A percentile compares a stretch with the other conserved stretches of the same genome.
Evolutionary conservation across 306 rosid genomes (phyloP).

Genomic region (Trichosanthes cucumerina): DNA sequence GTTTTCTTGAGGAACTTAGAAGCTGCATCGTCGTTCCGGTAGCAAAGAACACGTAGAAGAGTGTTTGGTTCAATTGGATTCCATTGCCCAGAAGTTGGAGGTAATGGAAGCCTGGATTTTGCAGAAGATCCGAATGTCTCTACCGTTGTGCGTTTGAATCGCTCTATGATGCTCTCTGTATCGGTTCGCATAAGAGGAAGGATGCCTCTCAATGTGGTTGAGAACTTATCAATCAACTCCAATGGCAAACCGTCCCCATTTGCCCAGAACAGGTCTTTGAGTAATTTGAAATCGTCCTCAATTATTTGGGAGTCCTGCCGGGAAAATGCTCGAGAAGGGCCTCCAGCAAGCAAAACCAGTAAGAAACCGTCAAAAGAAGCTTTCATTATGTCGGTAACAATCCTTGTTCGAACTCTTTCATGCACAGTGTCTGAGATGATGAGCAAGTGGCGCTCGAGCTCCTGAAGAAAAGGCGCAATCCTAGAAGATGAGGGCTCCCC

Average conservation of each 20-base stretch:
- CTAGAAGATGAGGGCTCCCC: conserved; percentile 76
- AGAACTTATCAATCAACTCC: conserved; percentile 71
- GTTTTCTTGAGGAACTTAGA: conserved; percentile 79
- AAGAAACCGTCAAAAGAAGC: conserved; percentile 95
- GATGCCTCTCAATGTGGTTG: conserved; percentile 52
- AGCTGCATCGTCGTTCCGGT: conserved; percentile 78
- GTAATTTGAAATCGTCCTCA: conserved; percentile 75
- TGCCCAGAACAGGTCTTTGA: conserved; percentile 82
- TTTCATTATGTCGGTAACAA: conserved; percentile 79
- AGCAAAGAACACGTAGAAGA: conserved; percentile 73
- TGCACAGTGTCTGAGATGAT: conserved; percentile 58
- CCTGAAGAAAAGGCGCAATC: conserved; percentile 69
- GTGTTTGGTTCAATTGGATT: conserved; percentile 87
- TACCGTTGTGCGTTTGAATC: conserved; percentile 55
- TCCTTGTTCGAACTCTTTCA: conserved; percentile 75
- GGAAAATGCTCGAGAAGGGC: conserved; percentile 79
- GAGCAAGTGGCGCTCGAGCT: conserved; percentile 60
- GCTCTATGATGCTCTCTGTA: conserved; percentile 67
- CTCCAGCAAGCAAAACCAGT: conserved; percentile 94
- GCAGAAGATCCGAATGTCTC: conserved; percentile 75
- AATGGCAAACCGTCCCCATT: conserved; percentile 92
- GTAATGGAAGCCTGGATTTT: conserved; percentile 82
- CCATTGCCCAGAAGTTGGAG: conserved; percentile 97
- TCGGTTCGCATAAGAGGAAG: conserved; percentile 81
- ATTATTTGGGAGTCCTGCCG: conserved; percentile 70